Evolutionary conservation across 441 rosid species (phyloP).

Genomic region (Populus trichocarpa): DNA sequence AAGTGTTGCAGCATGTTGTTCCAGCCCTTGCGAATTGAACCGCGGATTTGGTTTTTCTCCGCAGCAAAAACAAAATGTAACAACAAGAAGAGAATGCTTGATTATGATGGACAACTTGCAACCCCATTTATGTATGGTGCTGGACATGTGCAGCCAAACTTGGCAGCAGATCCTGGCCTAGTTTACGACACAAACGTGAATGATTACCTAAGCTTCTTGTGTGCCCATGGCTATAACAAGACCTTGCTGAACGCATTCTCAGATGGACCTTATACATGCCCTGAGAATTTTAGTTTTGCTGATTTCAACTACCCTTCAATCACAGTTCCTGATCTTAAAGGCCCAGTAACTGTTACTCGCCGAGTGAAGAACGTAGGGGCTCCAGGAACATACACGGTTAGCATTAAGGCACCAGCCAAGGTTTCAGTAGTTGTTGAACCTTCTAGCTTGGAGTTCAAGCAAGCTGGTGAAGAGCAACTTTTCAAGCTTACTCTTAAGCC

Average conservation of each 20-base stretch:
- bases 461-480: constrained; percentile 40
- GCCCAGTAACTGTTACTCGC: constrained; percentile 22
- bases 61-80: constrained; percentile 38
- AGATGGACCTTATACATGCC: constrained; percentile 26
- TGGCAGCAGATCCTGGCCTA: constrained; percentile 58
- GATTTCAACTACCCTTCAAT: constrained; percentile 77
- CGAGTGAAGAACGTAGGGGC: constrained; percentile 60
- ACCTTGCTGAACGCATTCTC: constrained; percentile 24
- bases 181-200: constrained; percentile 41
- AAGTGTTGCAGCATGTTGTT: no score
- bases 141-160: constrained; percentile 55
- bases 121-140: constrained; percentile 58
- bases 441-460: constrained; percentile 25
- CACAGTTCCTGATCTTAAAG: constrained; percentile 30
- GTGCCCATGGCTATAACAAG: constrained; percentile 43
- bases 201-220: constrained; percentile 53
- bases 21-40: background rate
- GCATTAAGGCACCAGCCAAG: constrained; percentile 29
- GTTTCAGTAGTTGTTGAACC: constrained; percentile 36
- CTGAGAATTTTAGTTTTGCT: constrained; percentile 26
- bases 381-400: constrained; percentile 35
- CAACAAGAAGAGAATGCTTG: constrained; percentile 24
- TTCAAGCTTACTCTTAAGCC: constrained; percentile 37
- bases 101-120: constrained; percentile 28
- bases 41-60: background rate